Evolutionary conservation across 1,284 basidiomycete genomes (phyloP).

Genomic region (Sporisorium sorghi): DNA sequence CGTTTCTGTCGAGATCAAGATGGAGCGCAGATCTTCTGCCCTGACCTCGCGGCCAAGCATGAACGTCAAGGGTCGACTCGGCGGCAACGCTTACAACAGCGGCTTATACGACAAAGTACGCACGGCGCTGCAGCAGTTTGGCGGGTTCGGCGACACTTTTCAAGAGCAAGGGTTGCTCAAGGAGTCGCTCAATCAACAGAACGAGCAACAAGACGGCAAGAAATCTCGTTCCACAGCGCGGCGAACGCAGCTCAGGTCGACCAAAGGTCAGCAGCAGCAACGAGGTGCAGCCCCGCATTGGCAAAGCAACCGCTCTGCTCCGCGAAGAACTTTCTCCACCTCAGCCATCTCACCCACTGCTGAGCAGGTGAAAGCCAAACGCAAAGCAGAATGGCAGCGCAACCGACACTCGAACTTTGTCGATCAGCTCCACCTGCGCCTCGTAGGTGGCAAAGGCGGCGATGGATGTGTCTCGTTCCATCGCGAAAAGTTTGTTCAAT

Average conservation of each 20-base stretch:
- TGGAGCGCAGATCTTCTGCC: slow-evolving; percentile 27
- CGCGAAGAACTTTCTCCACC: slow-evolving; percentile 15
- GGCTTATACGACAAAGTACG: slow-evolving; percentile 14
- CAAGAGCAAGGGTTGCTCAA: slow-evolving; percentile 7
- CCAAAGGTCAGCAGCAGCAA: background rate
- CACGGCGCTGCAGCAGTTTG: slow-evolving; percentile 25
- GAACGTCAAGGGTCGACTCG: slow-evolving; percentile 1
- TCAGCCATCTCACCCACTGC: slow-evolving; percentile 6
- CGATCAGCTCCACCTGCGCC: slow-evolving; percentile 56
- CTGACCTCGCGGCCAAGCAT: slow-evolving; percentile 14
- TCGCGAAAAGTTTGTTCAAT: slow-evolving; percentile 67
- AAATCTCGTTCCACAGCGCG: background rate
- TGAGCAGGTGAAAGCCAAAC: slow-evolving; percentile 39
- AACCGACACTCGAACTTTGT: slow-evolving; percentile 60
- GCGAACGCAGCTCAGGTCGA: background rate
- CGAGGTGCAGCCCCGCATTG: background rate
- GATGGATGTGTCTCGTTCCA: slow-evolving; percentile 68
- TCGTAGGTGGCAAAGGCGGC: slow-evolving; percentile 64
- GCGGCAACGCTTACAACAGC: background rate
- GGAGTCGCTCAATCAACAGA: background rate
- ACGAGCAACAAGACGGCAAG: background rate
- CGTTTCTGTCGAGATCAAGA: slow-evolving; percentile 33
- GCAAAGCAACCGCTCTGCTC: slow-evolving; percentile 8
- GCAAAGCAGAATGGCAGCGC: slow-evolving; percentile 60
- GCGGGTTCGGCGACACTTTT: slow-evolving; percentile 32